Percentiles rank a stretch among this genome's conserved stretches.
Conservation (phyloP, 1,284 basidiomycete genomes). For the Fomes fomentarius region DNA sequence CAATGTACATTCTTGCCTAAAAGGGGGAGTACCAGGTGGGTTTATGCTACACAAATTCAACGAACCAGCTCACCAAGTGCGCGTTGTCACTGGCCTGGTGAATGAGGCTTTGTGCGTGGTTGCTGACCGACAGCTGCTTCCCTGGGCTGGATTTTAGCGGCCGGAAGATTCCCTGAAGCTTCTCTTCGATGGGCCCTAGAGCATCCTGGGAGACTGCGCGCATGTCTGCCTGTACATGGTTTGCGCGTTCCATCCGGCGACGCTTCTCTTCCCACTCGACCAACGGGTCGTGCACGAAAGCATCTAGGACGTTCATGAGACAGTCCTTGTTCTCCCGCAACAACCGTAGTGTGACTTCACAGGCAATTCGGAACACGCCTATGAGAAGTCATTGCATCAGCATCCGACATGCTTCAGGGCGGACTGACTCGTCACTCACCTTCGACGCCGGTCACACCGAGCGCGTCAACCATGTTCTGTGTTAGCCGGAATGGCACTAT, state of each 20-base stretch:
- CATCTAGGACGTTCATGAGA: conserved; percentile 95
- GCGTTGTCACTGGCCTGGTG: conserved; percentile 77
- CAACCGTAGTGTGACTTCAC: conserved; percentile 89
- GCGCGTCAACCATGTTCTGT: conserved; percentile 91
- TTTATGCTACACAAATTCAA: conserved; percentile 51
- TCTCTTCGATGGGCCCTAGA: conserved; percentile 81
- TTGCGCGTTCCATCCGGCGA: conserved; percentile 42
- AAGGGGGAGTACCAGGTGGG: neutral
- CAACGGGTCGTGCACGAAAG: conserved; percentile 97
- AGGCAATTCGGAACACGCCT: conserved; percentile 93
- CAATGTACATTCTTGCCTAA: conserved; percentile 80
- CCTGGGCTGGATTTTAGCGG: conserved; percentile 57
- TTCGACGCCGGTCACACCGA: conserved; percentile 95
- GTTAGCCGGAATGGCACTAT: conserved; percentile 96
- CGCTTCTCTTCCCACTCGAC: conserved; percentile 84
- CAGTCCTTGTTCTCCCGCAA: conserved; percentile 92
- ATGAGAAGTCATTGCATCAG: conserved; percentile 7
- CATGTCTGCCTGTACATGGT: conserved; percentile 52
- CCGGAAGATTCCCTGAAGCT: conserved; percentile 80
- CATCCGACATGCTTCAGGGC: neutral
- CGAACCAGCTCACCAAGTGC: conserved; percentile 69
- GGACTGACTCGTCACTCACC: conserved; percentile 45
- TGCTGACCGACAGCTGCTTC: conserved; percentile 78
- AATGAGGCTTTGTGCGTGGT: conserved; percentile 89
- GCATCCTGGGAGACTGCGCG: conserved; percentile 72